A percentile compares a stretch with the other conserved stretches of the same genome.
phyloP scores from a whole-genome alignment of 208 protist species.

The Vickermania spadyakhi region DNA sequence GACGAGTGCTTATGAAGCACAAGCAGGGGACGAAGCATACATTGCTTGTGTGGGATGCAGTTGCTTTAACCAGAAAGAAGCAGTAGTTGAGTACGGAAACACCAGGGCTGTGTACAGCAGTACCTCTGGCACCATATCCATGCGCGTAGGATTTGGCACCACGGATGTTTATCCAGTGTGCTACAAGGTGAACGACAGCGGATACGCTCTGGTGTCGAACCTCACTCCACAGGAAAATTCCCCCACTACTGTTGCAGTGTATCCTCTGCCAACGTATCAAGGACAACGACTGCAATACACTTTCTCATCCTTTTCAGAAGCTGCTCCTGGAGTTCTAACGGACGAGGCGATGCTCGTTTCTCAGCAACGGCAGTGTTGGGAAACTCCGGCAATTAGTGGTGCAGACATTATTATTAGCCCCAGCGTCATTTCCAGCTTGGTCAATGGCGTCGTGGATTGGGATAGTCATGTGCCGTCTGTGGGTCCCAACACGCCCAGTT shows the following conservation, averaged over 20 bases:
- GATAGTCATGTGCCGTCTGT: constrained; percentile 67
- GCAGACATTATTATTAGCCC: constrained; percentile 26
- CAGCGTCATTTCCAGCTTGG: constrained; percentile 13
- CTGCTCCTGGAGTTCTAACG: constrained; percentile 10
- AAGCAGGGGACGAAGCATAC: constrained; percentile 39
- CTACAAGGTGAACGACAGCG: constrained; percentile 66
- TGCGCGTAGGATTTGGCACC: constrained; percentile 65
- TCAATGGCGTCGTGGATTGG: constrained; percentile 22
- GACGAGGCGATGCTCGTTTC: constrained; percentile 71
- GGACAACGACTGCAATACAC: constrained; percentile 67
- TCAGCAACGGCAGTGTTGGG: constrained; percentile 56
- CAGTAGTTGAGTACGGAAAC: constrained; percentile 64
- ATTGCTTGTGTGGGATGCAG: constrained; percentile 58
- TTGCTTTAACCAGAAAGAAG: constrained; percentile 46
- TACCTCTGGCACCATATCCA: constrained; percentile 17
- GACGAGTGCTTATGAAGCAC: constrained; percentile 16
- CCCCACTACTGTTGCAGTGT: constrained; percentile 19
- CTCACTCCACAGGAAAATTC: constrained; percentile 34
- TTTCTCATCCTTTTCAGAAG: constrained; percentile 27
- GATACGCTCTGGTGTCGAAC: constrained; percentile 56
- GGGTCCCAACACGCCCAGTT: constrained; percentile 39
- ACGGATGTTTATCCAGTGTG: constrained; percentile 49
- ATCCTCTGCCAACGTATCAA: constrained; percentile 43
- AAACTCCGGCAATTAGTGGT: constrained; percentile 20
- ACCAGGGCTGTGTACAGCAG: too few species aligned